These are phyloP conservation scores for Microsporum canis DNA, from an alignment of 2,329 filamentous ascomycete genomes.

Conservation along the genomic window DNA sequence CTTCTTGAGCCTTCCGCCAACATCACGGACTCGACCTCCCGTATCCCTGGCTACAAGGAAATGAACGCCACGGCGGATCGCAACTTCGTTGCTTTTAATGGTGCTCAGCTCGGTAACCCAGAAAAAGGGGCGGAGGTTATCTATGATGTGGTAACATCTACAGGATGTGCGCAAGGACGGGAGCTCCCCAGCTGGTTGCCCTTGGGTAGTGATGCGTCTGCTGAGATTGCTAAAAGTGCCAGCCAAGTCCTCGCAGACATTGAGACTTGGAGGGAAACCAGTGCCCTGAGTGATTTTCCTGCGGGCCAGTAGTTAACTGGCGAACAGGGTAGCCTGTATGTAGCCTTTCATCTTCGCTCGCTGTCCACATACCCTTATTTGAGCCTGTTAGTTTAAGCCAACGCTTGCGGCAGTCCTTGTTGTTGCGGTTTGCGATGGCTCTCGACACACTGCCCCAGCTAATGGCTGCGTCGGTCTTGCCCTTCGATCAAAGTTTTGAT, in stretches of 20 bases:
- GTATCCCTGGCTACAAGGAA: constrained; percentile 19
- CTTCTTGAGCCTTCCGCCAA: constrained; percentile 17
- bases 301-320: neutral
- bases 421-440: no score
- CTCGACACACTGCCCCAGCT: no score
- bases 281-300: neutral
- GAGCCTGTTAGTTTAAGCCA: no score
- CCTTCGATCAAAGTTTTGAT: no score
- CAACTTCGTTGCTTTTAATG: constrained; percentile 17
- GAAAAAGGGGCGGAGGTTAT: constrained; percentile 23
- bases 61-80: constrained; percentile 15
- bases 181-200: constrained; percentile 20
- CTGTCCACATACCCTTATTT: no score
- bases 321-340: neutral
- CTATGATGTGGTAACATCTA: constrained; percentile 22
- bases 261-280: constrained; percentile 35
- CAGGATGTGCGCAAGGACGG: constrained; percentile 17
- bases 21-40: constrained; percentile 7
- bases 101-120: constrained; percentile 22
- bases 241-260: constrained; percentile 33
- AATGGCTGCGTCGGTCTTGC: no score
- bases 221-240: constrained; percentile 27
- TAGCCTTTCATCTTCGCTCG: no score
- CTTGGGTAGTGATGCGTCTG: constrained; percentile 17
- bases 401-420: no score